Evolutionary conservation across 2,329 filamentous ascomycete species (phyloP).

Genomic region (Claviceps lovelessii): DNA sequence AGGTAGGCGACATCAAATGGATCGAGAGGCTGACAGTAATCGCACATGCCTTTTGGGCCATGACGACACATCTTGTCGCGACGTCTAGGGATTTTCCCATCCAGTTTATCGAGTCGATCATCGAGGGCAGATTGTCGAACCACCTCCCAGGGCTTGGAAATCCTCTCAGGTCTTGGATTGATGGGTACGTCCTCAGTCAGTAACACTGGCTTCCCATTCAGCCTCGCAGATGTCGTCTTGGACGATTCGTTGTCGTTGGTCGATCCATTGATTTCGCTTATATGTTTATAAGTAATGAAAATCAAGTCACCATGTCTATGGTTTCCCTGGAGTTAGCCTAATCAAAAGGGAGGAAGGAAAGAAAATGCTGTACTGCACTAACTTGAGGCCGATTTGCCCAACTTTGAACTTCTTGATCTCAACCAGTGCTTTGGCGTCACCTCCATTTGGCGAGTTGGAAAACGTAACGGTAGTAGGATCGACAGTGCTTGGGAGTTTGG

Average conservation of each 20-base stretch:
- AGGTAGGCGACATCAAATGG: constrained; percentile 85
- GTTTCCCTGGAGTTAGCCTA: neutral
- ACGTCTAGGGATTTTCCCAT: constrained; percentile 74
- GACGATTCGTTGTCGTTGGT: constrained; percentile 24
- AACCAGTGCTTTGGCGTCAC: constrained; percentile 41
- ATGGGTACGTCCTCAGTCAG: constrained; percentile 54
- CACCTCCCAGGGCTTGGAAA: constrained; percentile 56
- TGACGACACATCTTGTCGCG: constrained; percentile 90
- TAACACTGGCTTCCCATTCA: constrained; percentile 65
- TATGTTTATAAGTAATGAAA: constrained; percentile 65
- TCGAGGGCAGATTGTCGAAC: constrained; percentile 81
- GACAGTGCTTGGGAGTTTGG: constrained; percentile 46
- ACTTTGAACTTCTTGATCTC: constrained; percentile 44
- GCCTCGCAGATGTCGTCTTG: constrained; percentile 42
- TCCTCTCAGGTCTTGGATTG: constrained; percentile 50
- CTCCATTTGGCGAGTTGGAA: constrained; percentile 45
- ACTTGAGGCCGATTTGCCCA: constrained; percentile 46
- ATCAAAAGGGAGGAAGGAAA: neutral
- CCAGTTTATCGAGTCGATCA: constrained; percentile 68
- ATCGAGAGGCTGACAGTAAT: constrained; percentile 95
- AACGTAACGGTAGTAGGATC: constrained; percentile 45
- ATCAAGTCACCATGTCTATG: constrained; percentile 77
- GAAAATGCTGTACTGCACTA: constrained; percentile 3
- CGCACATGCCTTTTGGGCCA: constrained; percentile 95
- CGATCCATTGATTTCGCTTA: constrained; percentile 23